Conservation (phyloP, 1,284 basidiomycete species). For the Leccinum angustisporum region DNA sequence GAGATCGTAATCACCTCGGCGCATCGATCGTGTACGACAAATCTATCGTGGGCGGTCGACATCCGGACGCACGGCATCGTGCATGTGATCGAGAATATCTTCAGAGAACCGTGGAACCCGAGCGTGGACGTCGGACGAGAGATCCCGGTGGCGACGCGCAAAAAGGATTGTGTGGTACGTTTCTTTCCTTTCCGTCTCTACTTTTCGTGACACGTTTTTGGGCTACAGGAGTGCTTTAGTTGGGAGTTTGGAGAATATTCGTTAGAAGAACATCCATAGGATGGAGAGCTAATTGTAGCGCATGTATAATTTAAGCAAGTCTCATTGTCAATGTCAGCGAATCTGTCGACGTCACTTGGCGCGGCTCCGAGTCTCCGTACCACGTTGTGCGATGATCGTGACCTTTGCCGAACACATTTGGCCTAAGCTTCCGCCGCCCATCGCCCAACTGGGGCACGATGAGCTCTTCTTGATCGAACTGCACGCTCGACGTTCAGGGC, state of each 20-base stretch:
- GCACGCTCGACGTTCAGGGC: constrained; percentile 63
- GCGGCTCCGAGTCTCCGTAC: not conserved
- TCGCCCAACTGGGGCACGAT: constrained; percentile 66
- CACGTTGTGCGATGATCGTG: constrained; percentile 47
- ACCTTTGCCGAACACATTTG: constrained; percentile 41
- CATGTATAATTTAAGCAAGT: not conserved
- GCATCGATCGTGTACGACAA: constrained; percentile 88
- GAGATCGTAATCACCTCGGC: constrained; percentile 58
- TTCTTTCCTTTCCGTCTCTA: not conserved
- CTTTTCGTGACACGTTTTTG: not conserved
- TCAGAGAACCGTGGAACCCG: constrained; percentile 74
- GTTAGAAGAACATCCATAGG: not conserved
- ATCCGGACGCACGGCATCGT: constrained; percentile 83
- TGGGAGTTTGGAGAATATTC: constrained; percentile 68
- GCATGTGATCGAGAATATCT: constrained; percentile 76
- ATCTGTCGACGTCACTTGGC: not conserved
- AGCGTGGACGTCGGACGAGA: constrained; percentile 57
- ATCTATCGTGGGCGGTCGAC: constrained; percentile 82
- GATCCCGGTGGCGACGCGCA: constrained; percentile 50
- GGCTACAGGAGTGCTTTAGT: constrained; percentile 59
- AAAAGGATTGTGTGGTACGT: constrained; percentile 66
- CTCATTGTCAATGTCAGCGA: not conserved
- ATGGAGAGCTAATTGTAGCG: not conserved
- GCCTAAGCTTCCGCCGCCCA: constrained; percentile 51
- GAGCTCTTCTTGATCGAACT: constrained; percentile 75